phyloP scores from a whole-genome alignment of 805 yeast genomes.

The Monosporozyma yasuniensis region DNA sequence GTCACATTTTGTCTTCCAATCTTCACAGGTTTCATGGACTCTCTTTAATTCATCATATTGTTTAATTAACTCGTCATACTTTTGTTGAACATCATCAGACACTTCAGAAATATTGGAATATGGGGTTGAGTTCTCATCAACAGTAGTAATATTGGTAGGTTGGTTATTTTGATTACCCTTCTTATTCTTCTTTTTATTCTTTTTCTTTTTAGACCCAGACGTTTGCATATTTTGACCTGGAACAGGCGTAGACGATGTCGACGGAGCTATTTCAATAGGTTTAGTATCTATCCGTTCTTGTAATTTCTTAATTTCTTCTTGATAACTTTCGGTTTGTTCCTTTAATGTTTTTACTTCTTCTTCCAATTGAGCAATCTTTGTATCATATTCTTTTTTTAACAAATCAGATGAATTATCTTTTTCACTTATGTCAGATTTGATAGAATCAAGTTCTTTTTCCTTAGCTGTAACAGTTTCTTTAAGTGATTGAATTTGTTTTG shows the following conservation, averaged over 20 bases:
- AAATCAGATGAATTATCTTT: background rate
- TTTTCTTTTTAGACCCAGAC: conserved; percentile 5
- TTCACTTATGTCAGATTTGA: background rate
- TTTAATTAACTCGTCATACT: conserved; percentile 5
- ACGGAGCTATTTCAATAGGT: background rate
- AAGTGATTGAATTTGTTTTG: background rate
- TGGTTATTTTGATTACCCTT: conserved; percentile 6
- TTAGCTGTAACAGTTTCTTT: background rate
- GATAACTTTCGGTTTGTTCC: too few species aligned
- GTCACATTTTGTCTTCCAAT: conserved; percentile 16
- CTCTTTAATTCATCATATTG: conserved; percentile 6
- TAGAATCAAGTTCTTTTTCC: background rate
- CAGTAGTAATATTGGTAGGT: background rate
- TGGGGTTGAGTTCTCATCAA: background rate
- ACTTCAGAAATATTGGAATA: background rate
- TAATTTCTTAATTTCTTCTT: background rate
- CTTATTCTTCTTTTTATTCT: conserved; percentile 19
- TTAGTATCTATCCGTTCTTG: background rate
- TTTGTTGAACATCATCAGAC: conserved; percentile 2
- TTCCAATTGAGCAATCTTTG: background rate
- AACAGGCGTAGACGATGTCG: background rate
- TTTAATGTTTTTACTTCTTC: background rate
- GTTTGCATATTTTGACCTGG: background rate
- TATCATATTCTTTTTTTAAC: background rate
- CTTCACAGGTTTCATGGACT: conserved; percentile 6